These are phyloP conservation scores for Rhododendron simsii DNA, from an alignment of 148 eudicot genomes.

Conservation along the genomic window DNA sequence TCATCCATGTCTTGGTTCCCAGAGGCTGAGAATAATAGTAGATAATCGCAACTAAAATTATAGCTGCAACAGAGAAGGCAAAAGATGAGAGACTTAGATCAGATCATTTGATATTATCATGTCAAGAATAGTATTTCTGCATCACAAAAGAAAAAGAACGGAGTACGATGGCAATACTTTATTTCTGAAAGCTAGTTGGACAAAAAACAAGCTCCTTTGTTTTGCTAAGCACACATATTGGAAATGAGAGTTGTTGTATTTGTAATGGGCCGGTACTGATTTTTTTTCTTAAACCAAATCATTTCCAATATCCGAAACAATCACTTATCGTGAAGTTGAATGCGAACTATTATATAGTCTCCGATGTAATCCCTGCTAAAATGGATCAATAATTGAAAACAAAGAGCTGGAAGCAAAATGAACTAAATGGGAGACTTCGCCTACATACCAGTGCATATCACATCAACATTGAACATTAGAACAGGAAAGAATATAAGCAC, in stretches of 20 bases:
- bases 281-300: too few species aligned
- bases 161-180: not conserved
- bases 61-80: constrained; percentile 46
- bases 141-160: not conserved
- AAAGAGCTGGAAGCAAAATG: not conserved
- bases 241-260: not conserved
- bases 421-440: not conserved
- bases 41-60: constrained; percentile 69
- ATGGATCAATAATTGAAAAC: not conserved
- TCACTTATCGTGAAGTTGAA: too few species aligned
- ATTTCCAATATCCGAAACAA: not conserved
- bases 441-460: not conserved
- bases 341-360: not conserved
- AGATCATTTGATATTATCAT: constrained; percentile 9
- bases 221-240: not conserved
- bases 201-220: not conserved
- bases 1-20: constrained; percentile 71
- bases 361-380: not conserved
- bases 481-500: not conserved
- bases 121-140: not conserved
- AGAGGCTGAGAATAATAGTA: constrained; percentile 84
- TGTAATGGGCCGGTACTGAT: not conserved
- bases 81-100: not conserved
- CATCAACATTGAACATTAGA: not conserved
- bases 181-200: not conserved